Evolutionary conservation across 208 protist species (phyloP).

Genomic region (Acanthamoeba culbertsoni): DNA sequence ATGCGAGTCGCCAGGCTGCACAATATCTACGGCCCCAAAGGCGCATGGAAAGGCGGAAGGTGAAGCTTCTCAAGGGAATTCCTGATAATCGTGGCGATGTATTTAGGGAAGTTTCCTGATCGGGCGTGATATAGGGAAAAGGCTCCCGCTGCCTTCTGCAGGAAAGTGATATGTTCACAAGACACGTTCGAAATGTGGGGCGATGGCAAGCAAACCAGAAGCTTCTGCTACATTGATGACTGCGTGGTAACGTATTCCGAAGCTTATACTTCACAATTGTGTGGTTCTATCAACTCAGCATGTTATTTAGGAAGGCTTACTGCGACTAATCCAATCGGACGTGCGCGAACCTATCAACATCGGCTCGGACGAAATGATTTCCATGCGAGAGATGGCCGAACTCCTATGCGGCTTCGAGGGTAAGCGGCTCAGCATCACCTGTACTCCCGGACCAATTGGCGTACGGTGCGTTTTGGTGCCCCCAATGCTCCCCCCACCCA

Average conservation of each 20-base stretch:
- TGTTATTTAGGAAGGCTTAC: conserved; percentile 78
- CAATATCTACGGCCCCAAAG: conserved; percentile 88
- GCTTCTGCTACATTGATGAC: conserved; percentile 88
- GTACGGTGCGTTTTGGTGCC: background rate
- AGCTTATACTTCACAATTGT: too few relatives aligned
- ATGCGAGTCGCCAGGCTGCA: conserved; percentile 87
- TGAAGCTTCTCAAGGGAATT: background rate
- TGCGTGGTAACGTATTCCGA: too few relatives aligned
- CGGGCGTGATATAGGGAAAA: conserved; percentile 81
- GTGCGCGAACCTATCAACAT: conserved; percentile 85
- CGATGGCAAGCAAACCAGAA: conserved; percentile 86
- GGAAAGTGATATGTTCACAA: conserved; percentile 80
- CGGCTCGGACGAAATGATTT: conserved; percentile 86
- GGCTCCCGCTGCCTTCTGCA: conserved; percentile 87
- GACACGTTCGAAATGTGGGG: conserved; percentile 86
- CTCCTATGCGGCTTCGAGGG: conserved; percentile 79
- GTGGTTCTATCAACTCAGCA: too few relatives aligned
- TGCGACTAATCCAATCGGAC: conserved; percentile 80
- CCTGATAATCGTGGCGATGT: background rate
- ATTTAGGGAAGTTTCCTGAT: background rate
- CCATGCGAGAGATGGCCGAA: conserved; percentile 85
- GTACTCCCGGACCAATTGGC: background rate
- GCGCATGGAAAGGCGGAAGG: conserved; percentile 85
- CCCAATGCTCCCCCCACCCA: background rate
- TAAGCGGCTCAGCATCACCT: conserved; percentile 75